Conservation (phyloP, 1,139 yeast species). For the Candida sanyaensis region DNA sequence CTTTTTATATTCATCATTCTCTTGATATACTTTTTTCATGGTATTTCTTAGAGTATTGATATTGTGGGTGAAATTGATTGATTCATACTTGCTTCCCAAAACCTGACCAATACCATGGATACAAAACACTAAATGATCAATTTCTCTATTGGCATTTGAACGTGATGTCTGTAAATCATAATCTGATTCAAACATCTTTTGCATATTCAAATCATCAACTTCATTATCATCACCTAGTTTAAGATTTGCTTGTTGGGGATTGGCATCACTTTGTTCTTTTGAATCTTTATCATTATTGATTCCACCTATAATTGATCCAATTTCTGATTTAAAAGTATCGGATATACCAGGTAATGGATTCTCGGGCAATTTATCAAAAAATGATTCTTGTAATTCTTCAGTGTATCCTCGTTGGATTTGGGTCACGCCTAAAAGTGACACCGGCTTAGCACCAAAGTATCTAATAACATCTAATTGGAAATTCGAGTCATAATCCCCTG, state of each 20-base stretch:
- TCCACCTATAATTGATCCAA: slow-evolving; percentile 20
- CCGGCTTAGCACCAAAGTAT: slow-evolving; percentile 34
- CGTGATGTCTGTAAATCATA: slow-evolving; percentile 40
- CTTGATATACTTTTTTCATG: slow-evolving; percentile 56
- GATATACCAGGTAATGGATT: slow-evolving; percentile 31
- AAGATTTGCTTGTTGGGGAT: neutral
- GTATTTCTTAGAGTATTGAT: slow-evolving; percentile 69
- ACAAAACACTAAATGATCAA: slow-evolving; percentile 82
- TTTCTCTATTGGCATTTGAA: slow-evolving; percentile 46
- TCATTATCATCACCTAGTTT: slow-evolving; percentile 12
- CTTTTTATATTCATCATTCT: slow-evolving; percentile 43
- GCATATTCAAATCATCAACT: slow-evolving; percentile 31
- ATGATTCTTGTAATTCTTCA: slow-evolving; percentile 27
- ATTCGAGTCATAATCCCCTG: slow-evolving; percentile 30
- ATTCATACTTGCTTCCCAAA: slow-evolving; percentile 75
- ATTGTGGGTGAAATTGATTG: slow-evolving; percentile 85
- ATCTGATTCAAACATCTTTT: slow-evolving; percentile 54
- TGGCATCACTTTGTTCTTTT: slow-evolving; percentile 12
- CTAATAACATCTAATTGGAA: slow-evolving; percentile 43
- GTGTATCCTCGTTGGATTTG: slow-evolving; percentile 42
- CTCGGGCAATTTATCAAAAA: slow-evolving; percentile 30
- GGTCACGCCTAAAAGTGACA: slow-evolving; percentile 35
- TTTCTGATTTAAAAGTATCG: slow-evolving; percentile 35
- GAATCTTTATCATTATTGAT: slow-evolving; percentile 8
- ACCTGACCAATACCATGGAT: slow-evolving; percentile 95